Evolutionary conservation across 345 rosid species (phyloP).

Genomic region (Cardamine resedifolia): DNA sequence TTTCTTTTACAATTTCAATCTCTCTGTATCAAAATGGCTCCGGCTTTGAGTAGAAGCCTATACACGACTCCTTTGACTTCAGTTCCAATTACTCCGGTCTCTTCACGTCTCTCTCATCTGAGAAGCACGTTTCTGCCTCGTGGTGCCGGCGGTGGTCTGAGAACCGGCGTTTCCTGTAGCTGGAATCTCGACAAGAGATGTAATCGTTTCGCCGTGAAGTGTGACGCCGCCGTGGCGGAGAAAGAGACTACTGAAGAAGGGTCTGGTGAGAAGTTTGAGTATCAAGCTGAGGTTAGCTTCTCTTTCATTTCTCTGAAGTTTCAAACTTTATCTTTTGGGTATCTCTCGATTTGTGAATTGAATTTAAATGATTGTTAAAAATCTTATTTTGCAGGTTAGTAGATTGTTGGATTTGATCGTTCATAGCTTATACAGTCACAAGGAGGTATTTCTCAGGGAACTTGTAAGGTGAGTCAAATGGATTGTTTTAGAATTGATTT

Average conservation of each 20-base stretch:
- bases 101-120: conserved; percentile 42
- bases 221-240: conserved; percentile 86
- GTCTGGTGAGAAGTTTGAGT: conserved; percentile 90
- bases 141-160: conserved; percentile 41
- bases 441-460: conserved; percentile 86
- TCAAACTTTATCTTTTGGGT: conserved; percentile 1
- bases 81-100: conserved; percentile 49
- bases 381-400: conserved; percentile 63
- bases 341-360: not conserved
- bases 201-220: conserved; percentile 52
- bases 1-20: not conserved
- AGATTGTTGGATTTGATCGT: conserved; percentile 82
- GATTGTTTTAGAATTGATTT: not conserved
- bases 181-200: conserved; percentile 57
- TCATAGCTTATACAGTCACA: conserved; percentile 79
- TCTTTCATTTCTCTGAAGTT: conserved; percentile 25
- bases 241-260: conserved; percentile 70
- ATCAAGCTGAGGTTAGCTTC: conserved; percentile 90
- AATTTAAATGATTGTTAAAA: not conserved
- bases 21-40: conserved; percentile 54
- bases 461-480: conserved; percentile 71
- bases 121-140: conserved; percentile 52
- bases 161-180: conserved; percentile 47
- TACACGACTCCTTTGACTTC: conserved; percentile 47
- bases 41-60: conserved; percentile 65